These are phyloP conservation scores for Umbelopsis sp. DNA, from an alignment of 192 early-diverging fungal species.

Conservation along the genomic window DNA sequence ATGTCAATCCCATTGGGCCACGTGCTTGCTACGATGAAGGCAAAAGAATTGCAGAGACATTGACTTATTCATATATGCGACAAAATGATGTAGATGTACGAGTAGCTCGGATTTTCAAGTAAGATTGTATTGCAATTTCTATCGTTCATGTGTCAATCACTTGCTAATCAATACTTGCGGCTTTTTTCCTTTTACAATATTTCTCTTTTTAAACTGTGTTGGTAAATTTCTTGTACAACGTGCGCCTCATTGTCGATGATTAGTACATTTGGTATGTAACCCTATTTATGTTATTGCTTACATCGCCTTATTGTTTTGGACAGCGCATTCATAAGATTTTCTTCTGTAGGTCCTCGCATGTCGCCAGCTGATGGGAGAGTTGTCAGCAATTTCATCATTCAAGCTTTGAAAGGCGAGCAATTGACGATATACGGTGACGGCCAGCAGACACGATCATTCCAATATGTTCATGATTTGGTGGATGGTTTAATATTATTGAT, in stretches of 20 bases:
- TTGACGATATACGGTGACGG: conserved; percentile 84
- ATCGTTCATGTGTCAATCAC: background rate
- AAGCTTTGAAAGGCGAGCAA: conserved; percentile 73
- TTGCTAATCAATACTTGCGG: conserved; percentile 6
- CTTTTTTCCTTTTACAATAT: background rate
- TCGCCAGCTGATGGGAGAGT: conserved; percentile 82
- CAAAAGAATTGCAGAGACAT: conserved; percentile 82
- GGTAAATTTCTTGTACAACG: conserved; percentile 22
- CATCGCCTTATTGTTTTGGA: background rate
- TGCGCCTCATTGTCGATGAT: conserved; percentile 11
- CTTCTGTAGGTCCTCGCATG: conserved; percentile 65
- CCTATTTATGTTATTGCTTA: background rate
- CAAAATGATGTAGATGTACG: conserved; percentile 78
- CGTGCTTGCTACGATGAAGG: conserved; percentile 89
- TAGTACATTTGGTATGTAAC: conserved; percentile 30
- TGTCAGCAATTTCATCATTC: conserved; percentile 86
- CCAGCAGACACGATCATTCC: conserved; percentile 79
- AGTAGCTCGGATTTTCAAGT: conserved; percentile 80
- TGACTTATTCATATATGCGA: conserved; percentile 77
- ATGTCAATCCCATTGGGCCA: conserved; percentile 78
- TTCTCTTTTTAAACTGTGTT: conserved; percentile 19
- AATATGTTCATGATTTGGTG: conserved; percentile 84
- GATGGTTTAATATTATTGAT: conserved; percentile 81
- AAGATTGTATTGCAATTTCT: background rate
- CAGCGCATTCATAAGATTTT: background rate